Evolutionary conservation across 108 stramenopile species (phyloP), one percentile per base, ranked within the genome.

Genomic region (Discostella stelligeroides): DNA sequence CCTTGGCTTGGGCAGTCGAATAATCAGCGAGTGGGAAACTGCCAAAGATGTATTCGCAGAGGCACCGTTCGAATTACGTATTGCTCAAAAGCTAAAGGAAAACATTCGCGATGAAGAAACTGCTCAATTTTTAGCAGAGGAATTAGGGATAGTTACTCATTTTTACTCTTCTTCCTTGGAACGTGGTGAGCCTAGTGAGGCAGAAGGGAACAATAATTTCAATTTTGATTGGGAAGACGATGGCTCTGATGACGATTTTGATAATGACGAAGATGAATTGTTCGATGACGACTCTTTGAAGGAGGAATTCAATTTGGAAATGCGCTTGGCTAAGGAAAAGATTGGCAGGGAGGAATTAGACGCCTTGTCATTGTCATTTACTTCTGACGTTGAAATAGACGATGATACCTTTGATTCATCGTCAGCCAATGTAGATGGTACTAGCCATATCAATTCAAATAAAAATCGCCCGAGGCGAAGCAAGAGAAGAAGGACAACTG

Each of bases 31-130:
- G 7, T 92, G 95, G 95, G 80, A 79, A 12, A 61, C 79, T 54
- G 79, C 83, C 10, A 65, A 78, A 0, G 88, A 92, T 70, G 84
- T 95, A 0, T 95, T 95, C 65, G 89, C 94, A 4, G 84, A 87
- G 40, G 83, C 91, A 37, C 65, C 80, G 48, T 76, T 68, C 43
- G 89, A 92, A 51, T 73, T 80, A 38, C 60, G 75, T 27, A 79
- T 81, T 2, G 84, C 88, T 0, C 55, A 68, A 55, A 74, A 87
- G 45, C 63, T 84, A 23, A 79, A 82, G 47, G 73, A 70, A 4
- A 85, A 86, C 13, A 80, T 82, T 23, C 66, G 68, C 20, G 85
- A 85, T 79, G 84, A 74, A 9, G 84, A 87, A 39, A 82, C 83
- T 15, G 47, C 67, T 15, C 30, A 29, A 9, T 82, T 88, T 30